Percentiles rank a stretch among this genome's conserved stretches.
These are phyloP conservation scores for Diplogelasinospora grovesii DNA, from an alignment of 495 filamentous ascomycete genomes.

Conservation along the genomic window DNA sequence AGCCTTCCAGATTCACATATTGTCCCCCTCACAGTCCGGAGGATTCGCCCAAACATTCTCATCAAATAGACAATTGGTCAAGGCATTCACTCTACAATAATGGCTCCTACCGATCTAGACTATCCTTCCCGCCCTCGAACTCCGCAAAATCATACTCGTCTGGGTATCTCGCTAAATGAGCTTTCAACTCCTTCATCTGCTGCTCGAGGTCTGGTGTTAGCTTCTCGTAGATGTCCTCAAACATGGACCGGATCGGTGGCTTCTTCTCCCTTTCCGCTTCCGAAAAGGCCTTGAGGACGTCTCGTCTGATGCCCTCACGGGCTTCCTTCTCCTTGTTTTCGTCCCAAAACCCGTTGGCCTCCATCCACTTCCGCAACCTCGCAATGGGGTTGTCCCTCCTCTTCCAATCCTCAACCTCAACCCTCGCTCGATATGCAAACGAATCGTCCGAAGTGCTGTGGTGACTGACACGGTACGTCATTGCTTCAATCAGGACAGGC, in stretches of 20 bases:
- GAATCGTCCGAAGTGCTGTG: conserved; percentile 98
- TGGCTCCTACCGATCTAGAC: conserved; percentile 38
- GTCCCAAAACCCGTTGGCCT: conserved; percentile 73
- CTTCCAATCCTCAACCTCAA: conserved; percentile 99
- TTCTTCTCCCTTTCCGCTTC: conserved; percentile 88
- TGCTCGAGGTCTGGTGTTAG: conserved; percentile 71
- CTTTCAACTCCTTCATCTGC: conserved; percentile 74
- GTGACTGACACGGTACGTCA: conserved; percentile 96
- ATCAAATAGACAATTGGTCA: too few relatives aligned
- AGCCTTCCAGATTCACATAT: too few relatives aligned
- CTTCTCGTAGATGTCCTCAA: conserved; percentile 82
- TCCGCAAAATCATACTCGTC: conserved; percentile 82
- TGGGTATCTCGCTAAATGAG: conserved; percentile 77
- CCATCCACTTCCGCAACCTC: conserved; percentile 84
- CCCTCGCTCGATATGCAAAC: conserved; percentile 87
- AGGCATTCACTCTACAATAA: too few relatives aligned
- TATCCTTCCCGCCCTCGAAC: conserved; percentile 70
- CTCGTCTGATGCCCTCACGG: conserved; percentile 57
- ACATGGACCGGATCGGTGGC: conserved; percentile 68
- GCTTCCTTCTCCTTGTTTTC: conserved; percentile 74
- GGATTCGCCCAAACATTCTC: too few relatives aligned
- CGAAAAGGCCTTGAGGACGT: conserved; percentile 76
- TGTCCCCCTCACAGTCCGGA: too few relatives aligned
- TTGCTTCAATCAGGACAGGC: conserved; percentile 86
- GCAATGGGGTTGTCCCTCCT: conserved; percentile 91